These are phyloP conservation scores for Sistotremastrum niveocremeum DNA, from an alignment of 768 basidiomycete species.

Conservation along the genomic window DNA sequence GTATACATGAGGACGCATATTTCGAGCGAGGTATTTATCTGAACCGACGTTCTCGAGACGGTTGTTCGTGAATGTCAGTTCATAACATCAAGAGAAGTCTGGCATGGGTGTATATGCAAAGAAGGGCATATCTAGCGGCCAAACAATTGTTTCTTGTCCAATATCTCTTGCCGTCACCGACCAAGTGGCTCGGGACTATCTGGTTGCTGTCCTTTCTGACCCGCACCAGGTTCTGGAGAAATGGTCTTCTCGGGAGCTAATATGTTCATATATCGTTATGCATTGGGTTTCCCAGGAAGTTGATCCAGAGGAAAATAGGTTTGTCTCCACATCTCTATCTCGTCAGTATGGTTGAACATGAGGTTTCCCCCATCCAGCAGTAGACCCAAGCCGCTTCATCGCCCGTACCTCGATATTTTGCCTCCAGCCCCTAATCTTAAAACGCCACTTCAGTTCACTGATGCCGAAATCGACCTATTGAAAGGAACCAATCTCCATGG, in stretches of 20 bases:
- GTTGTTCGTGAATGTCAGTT: conserved; percentile 6
- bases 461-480: conserved; percentile 48
- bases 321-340: conserved; percentile 9
- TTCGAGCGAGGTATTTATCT: too few relatives aligned
- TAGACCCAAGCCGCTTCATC: conserved; percentile 14
- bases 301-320: conserved; percentile 20
- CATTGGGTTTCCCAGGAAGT: conserved; percentile 37
- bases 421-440: conserved; percentile 42
- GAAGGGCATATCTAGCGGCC: conserved; percentile 33
- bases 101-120: conserved; percentile 18
- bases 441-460: conserved; percentile 65
- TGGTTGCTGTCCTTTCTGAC: conserved; percentile 26
- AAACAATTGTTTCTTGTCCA: conserved; percentile 52
- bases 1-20: too few relatives aligned
- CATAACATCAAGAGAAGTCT: too few relatives aligned
- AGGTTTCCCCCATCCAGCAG: not conserved
- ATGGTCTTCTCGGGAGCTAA: conserved; percentile 55
- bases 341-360: conserved; percentile 21
- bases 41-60: not conserved
- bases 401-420: conserved; percentile 52
- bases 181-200: conserved; percentile 28
- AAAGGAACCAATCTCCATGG: conserved; percentile 71
- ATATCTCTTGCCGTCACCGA: conserved; percentile 51
- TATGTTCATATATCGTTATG: conserved; percentile 50
- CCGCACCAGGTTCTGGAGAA: conserved; percentile 14